A percentile compares a stretch with the other conserved stretches of the same genome.
These are phyloP conservation scores for Dryadomyces quercus-mongolicae DNA, from an alignment of 2,329 filamentous ascomycete genomes.

Conservation along the genomic window DNA sequence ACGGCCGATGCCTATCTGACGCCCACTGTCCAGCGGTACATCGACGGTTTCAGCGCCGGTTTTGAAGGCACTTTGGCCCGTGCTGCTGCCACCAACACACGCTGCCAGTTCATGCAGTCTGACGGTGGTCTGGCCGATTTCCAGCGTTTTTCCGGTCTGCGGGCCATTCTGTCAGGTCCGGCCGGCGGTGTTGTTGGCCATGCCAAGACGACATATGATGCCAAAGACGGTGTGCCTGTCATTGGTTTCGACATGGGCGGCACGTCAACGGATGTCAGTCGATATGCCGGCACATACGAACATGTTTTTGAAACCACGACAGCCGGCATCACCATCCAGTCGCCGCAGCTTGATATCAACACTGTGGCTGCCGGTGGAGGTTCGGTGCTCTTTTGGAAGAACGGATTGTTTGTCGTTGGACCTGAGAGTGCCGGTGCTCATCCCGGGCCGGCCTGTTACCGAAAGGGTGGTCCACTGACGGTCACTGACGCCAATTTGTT, in stretches of 20 bases:
- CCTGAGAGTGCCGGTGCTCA: slow-evolving; percentile 55
- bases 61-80: slow-evolving; percentile 26
- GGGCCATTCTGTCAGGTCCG: slow-evolving; percentile 77
- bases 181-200: slow-evolving; percentile 92
- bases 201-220: slow-evolving; percentile 81
- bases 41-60: slow-evolving; percentile 62
- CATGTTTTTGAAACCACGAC: slow-evolving; percentile 84
- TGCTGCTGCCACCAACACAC: slow-evolving; percentile 53
- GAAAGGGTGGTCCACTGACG: slow-evolving; percentile 52
- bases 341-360: slow-evolving; percentile 22
- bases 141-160: slow-evolving; percentile 70
- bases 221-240: slow-evolving; percentile 67
- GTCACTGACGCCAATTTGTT: slow-evolving; percentile 57
- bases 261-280: slow-evolving; percentile 81
- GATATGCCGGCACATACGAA: slow-evolving; percentile 80
- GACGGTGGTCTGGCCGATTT: slow-evolving; percentile 66
- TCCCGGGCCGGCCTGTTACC: slow-evolving; percentile 55
- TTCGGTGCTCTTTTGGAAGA: slow-evolving; percentile 49
- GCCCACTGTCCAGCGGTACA: slow-evolving; percentile 67
- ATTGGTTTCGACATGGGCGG: slow-evolving; percentile 97
- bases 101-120: slow-evolving; percentile 75
- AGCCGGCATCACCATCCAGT: background rate
- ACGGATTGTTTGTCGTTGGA: slow-evolving; percentile 56
- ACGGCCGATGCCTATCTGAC: slow-evolving; percentile 74
- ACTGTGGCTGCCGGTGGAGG: slow-evolving; percentile 81